These are phyloP conservation scores for Lathyrus tuberosus DNA, from an alignment of 306 rosid genomes.

Conservation along the genomic window DNA sequence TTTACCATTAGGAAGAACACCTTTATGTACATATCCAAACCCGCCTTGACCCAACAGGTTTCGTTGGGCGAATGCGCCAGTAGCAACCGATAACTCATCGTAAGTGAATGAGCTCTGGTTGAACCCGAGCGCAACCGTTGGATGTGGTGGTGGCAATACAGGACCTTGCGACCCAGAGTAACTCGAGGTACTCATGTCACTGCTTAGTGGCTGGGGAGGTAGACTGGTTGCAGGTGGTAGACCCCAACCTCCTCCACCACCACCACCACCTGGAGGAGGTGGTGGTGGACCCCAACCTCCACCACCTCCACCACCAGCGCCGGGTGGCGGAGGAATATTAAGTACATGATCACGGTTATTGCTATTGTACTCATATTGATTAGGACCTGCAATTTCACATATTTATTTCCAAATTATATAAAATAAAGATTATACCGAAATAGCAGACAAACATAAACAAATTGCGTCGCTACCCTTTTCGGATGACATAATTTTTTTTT, in stretches of 20 bases:
- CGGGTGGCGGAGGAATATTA: constrained; percentile 43
- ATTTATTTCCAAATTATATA: no score
- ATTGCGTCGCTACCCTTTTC: no score
- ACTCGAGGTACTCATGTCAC: constrained; percentile 55
- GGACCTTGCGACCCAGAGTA: constrained; percentile 64
- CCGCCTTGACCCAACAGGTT: constrained; percentile 85
- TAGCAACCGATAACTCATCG: constrained; percentile 68
- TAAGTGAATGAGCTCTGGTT: constrained; percentile 68
- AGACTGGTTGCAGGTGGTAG: neutral
- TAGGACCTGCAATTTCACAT: constrained; percentile 6
- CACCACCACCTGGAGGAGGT: neutral
- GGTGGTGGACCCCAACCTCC: constrained; percentile 43
- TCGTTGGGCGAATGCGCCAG: constrained; percentile 53
- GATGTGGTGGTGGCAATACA: constrained; percentile 72
- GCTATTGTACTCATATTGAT: constrained; percentile 15
- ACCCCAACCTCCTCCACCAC: constrained; percentile 39
- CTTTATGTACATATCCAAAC: constrained; percentile 81
- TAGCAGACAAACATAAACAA: no score
- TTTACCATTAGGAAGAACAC: constrained; percentile 83
- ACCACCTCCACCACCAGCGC: neutral
- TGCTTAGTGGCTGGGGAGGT: constrained; percentile 26
- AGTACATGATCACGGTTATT: constrained; percentile 36
- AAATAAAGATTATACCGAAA: no score
- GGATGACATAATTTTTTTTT: no score
- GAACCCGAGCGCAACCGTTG: constrained; percentile 70